phyloP scores from a whole-genome alignment of 805 yeast species.

The Cyberlindnera mrakii region DNA sequence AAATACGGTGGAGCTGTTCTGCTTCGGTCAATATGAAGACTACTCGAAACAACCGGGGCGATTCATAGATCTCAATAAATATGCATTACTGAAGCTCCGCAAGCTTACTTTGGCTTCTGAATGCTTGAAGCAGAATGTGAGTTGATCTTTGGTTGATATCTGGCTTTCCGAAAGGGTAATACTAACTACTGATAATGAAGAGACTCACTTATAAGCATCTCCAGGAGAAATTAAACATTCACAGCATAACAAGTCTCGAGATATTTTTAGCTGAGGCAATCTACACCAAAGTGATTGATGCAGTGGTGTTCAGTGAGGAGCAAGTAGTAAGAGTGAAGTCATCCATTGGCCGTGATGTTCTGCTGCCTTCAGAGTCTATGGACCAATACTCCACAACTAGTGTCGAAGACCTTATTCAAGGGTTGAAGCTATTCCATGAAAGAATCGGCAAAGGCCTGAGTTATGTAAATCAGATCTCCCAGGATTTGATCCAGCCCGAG shows the following conservation, averaged over 20 bases:
- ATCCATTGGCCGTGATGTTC: slow-evolving; percentile 21
- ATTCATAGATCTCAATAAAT: slow-evolving; percentile 10
- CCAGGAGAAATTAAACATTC: slow-evolving; percentile 3
- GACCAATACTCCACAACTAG: slow-evolving; percentile 4
- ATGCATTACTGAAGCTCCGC: slow-evolving; percentile 15
- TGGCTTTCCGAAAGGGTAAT: too few species aligned
- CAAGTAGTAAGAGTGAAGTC: slow-evolving; percentile 13
- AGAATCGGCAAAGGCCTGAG: slow-evolving; percentile 10
- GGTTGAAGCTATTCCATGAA: slow-evolving; percentile 8
- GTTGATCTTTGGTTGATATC: neutral
- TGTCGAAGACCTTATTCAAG: slow-evolving; percentile 8
- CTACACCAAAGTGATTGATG: slow-evolving; percentile 14
- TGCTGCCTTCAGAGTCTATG: slow-evolving; percentile 9
- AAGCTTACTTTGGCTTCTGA: slow-evolving; percentile 18
- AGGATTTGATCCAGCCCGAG: neutral
- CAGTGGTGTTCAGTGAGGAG: slow-evolving; percentile 15
- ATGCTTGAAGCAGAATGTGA: slow-evolving; percentile 12
- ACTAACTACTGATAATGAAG: neutral
- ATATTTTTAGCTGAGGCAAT: slow-evolving; percentile 12
- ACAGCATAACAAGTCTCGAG: neutral
- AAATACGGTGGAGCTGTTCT: slow-evolving; percentile 20
- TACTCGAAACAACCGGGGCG: slow-evolving; percentile 5
- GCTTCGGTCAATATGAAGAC: slow-evolving; percentile 20
- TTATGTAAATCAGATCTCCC: neutral
- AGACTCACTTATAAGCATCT: slow-evolving; percentile 12